These are phyloP conservation scores for Pseudogymnoascus sp. DNA, from an alignment of 2,329 filamentous ascomycete genomes.

Conservation along the genomic window DNA sequence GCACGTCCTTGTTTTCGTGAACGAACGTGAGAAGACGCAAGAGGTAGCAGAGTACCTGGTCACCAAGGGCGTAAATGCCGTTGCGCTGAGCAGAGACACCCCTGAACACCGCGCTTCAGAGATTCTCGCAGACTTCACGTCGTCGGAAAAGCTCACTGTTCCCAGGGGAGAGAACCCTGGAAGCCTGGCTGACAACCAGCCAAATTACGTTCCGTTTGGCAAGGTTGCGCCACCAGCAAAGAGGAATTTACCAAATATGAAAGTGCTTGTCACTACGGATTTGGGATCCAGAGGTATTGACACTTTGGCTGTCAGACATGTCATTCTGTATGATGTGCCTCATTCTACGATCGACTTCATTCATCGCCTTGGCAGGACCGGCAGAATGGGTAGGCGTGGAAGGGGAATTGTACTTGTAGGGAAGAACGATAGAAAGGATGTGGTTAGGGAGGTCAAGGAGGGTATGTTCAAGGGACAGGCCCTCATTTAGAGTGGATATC, in stretches of 20 bases:
- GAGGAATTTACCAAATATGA: slow-evolving; percentile 58
- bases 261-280: slow-evolving; percentile 91
- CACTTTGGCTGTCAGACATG: slow-evolving; percentile 81
- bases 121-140: slow-evolving; percentile 67
- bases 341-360: slow-evolving; percentile 98
- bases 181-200: slow-evolving; percentile 32
- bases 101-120: slow-evolving; percentile 68
- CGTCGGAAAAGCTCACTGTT: slow-evolving; percentile 31
- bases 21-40: slow-evolving; percentile 83
- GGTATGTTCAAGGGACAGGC: slow-evolving; percentile 79
- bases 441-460: slow-evolving; percentile 85
- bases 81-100: slow-evolving; percentile 78
- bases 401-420: slow-evolving; percentile 85
- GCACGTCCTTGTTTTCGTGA: slow-evolving; percentile 90
- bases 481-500: slow-evolving; percentile 47
- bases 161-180: slow-evolving; percentile 31
- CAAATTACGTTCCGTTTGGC: slow-evolving; percentile 26
- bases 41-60: slow-evolving; percentile 71
- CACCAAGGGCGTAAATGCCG: slow-evolving; percentile 80
- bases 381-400: slow-evolving; percentile 84
- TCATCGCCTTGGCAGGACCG: slow-evolving; percentile 84
- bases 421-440: slow-evolving; percentile 78
- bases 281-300: slow-evolving; percentile 89
- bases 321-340: slow-evolving; percentile 94
- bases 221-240: slow-evolving; percentile 20